Base-by-base conservation (phyloP, 192 early-diverging fungal genomes). In the Powellomyces hirtus region DNA sequence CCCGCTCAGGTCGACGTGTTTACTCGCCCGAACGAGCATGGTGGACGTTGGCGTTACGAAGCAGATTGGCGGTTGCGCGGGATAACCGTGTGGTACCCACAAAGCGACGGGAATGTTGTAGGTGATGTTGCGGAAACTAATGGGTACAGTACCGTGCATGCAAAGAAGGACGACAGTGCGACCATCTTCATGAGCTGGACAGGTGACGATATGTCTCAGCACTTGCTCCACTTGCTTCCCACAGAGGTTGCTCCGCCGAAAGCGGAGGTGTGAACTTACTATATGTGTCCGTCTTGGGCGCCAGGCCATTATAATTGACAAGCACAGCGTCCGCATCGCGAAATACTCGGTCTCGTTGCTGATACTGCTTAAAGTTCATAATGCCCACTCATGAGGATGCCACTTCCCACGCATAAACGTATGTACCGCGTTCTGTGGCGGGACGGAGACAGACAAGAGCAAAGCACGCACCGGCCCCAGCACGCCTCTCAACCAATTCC, bases 91-190 rank as follows among this genome's bases (percentile, higher is more conserved):
- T 42, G 94, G 94, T 14, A 96, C 75, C 93, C 92, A 96, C 35
- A 94, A 81, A 11, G 87, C 89, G 2, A 98, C 83, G 1, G 94
- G 96, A 50, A 98, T 96, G 73, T 98, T 96, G 78, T 96, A 96
- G 34, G 87, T 82, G 1, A 78, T 1, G 22, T 86, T 88, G 45
- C 87, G 85, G 69, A 90, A 98, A 16, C 84, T 83, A 35, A 98
- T 92, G 1, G 93, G 93, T 6, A 96, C 68, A 0, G 94, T 96
- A 27, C 96, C 96, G 59, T 91, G 84, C 26, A 97, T 79, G 69
- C 89, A 94, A 26, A 97, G 80, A 0, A 95, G 75, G 22, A 88
- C 80, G 68, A 89, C 79, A 7, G 72, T 67, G 64, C 75, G 38
- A 59, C 77, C 79, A 71, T 63, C 57, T 45, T 77, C 73, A 40